Base-by-base conservation (phyloP, 2,329 filamentous ascomycete genomes). In the Lachnellula hyalina region DNA sequence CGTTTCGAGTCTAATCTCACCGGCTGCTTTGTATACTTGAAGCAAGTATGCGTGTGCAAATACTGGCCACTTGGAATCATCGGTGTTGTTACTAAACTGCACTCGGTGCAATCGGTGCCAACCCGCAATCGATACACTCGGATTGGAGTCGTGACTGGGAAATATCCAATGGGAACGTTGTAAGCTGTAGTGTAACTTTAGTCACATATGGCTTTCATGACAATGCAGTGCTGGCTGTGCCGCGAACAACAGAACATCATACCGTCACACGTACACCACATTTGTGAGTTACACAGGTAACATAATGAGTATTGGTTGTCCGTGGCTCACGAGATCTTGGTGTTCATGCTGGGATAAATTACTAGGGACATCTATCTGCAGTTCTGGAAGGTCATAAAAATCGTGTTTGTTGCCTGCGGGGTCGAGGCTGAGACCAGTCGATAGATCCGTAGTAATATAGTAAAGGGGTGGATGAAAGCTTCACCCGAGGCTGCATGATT, bases 321-420 rank as follows among this genome's bases (percentile, higher is more conserved):
- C 38, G 47, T 51, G 44, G 47, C 34, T 34, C 4, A 40, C 32
- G 25, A 40, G 28, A 32, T 9, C 28, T 46, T 44, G 48, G 46
- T 57, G 55, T 52, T 50, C 46, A 49, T n/a, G 21, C 32, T 21
- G 17, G 36, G 42, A 56, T 47, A 19, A 32, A n/a, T 32, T 12
- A 34, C 28, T 17, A 32, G 50, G 46, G 21, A 42, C 44, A 49
- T 45, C 47, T 41, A 49, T 45, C 47, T 41, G 48, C 45, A 28
- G 49, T 52, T 54, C 14, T 57, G 46, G 46, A 54, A 49, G 55
- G 52, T 47, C 11, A 38, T 19, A 52, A 11, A 46, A 23, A n/a
- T 11, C 21, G 12, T 21, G 28, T 32, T 4, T 32, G 9, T 32
- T 11, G 28, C 9, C 9, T 56, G 54, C 51, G 55, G 55, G 55